These are phyloP conservation scores for Candida ascalaphidarum DNA, from an alignment of 805 yeast genomes.

Conservation along the genomic window DNA sequence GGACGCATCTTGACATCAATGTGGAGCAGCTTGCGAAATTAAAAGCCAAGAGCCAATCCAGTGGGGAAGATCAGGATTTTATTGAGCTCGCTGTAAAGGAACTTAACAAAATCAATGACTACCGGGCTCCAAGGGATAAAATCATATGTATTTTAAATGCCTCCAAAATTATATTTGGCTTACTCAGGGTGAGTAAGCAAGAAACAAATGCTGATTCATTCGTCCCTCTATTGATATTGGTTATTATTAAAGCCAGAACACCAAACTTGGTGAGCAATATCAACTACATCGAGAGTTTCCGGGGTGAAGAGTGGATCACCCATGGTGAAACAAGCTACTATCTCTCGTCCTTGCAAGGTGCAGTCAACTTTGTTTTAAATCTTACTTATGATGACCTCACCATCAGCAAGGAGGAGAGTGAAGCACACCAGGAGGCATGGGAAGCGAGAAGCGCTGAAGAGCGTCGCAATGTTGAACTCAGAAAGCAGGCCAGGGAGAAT, in stretches of 20 bases:
- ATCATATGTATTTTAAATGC: constrained; percentile 84
- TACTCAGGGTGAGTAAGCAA: constrained; percentile 61
- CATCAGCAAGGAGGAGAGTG: constrained; percentile 50
- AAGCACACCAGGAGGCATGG: constrained; percentile 46
- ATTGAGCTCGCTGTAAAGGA: constrained; percentile 61
- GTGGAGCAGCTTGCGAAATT: constrained; percentile 30
- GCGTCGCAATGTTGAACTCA: constrained; percentile 13
- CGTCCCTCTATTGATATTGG: constrained; percentile 79
- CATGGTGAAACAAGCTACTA: constrained; percentile 89
- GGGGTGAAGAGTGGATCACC: constrained; percentile 62
- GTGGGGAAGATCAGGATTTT: constrained; percentile 28
- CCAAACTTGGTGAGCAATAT: constrained; percentile 66
- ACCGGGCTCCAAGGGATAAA: constrained; percentile 91
- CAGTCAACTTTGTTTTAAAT: constrained; percentile 68
- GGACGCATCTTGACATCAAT: constrained; percentile 71
- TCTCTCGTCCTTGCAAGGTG: constrained; percentile 83
- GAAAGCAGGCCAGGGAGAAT: constrained; percentile 6
- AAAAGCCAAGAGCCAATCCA: constrained; percentile 6
- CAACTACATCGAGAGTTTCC: constrained; percentile 75
- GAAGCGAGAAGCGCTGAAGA: too few species aligned
- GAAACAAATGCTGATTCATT: constrained; percentile 88
- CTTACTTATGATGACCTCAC: constrained; percentile 52
- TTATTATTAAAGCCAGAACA: constrained; percentile 64
- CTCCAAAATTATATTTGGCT: constrained; percentile 87
- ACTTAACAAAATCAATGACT: constrained; percentile 67